Base-by-base conservation (phyloP, 75 land plant species). In the Pinus taeda region DNA sequence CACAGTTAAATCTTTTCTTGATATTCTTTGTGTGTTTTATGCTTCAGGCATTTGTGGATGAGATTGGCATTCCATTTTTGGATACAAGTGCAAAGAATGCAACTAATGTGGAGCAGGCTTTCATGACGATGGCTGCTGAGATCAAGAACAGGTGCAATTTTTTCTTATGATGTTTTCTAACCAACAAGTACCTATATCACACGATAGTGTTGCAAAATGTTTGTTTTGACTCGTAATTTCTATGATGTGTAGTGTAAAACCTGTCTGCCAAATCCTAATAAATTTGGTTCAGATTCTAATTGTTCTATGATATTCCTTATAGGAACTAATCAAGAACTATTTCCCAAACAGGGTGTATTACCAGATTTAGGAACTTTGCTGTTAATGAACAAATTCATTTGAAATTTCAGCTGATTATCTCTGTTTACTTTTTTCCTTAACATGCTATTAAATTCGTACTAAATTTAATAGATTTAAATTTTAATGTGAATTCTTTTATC, bases 51-150 rank as follows among this genome's bases (percentile, higher is more conserved):
- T 81, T 82, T 83, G 90, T 15, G 89, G 88, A 78, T 85, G 74
- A 71, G 90, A 90, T 64, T 49, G 90, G 92, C 22, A 75, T 87
- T 3, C 88, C 92, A 22, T 87, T 90, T 75, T 82, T 90, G 17
- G 92, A 90, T 57, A 90, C 92, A 24, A 87, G 90, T 61, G 90
- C 92, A 17, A 83, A 88, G 24, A 88, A 90, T 76, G 87, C 87
- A 22, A 75, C 74, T 4, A 88, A 87, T 79, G 92, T 87, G 13
- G 92, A 90, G 75, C 85, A 85, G 74, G 90, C 92, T 73, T 88
- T 90, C 73, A 90, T 88, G 62, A 90, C 81, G 13, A 90, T 85
- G 67, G 85, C 88, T 17, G 56, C 78, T 4, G 92, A 90, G 76
- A 90, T 90, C 24, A 69, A 69, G 72, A 69, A 69, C 53, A 69